Conservation (phyloP, 2,329 filamentous ascomycete species). For the Aspergillus neotritici region DNA sequence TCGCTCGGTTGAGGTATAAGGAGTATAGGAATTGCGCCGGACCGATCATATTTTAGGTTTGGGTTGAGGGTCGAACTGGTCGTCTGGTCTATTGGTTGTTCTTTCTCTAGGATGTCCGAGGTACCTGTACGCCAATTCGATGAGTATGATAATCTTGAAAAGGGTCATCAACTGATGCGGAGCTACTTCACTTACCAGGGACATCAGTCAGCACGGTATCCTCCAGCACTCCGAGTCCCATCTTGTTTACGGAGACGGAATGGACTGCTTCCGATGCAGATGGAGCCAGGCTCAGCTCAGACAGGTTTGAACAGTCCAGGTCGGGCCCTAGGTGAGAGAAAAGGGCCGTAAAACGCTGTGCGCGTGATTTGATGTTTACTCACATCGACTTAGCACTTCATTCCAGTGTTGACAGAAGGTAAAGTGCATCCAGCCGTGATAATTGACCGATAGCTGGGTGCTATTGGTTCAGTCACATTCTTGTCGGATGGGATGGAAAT, state of each 20-base stretch:
- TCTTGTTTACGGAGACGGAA: constrained; percentile 25
- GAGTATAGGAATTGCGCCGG: constrained; percentile 63
- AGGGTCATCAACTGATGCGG: too few relatives aligned
- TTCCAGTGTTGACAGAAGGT: too few relatives aligned
- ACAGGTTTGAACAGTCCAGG: too few relatives aligned
- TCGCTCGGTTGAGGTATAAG: constrained; percentile 87
- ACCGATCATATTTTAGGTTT: constrained; percentile 66
- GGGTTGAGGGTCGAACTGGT: constrained; percentile 20
- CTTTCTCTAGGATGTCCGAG: constrained; percentile 58
- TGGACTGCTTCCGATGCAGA: neutral
- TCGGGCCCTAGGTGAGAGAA: too few relatives aligned
- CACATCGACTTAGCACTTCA: too few relatives aligned
- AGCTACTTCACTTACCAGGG: constrained; percentile 58
- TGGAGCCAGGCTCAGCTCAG: neutral
- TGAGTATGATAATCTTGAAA: neutral
- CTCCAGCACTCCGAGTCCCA: constrained; percentile 71
- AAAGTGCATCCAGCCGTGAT: too few relatives aligned
- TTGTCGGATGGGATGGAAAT: too few relatives aligned
- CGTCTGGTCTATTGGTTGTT: constrained; percentile 36
- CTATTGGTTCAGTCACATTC: too few relatives aligned
- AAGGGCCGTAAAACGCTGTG: too few relatives aligned
- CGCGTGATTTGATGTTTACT: too few relatives aligned
- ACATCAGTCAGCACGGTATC: constrained; percentile 62
- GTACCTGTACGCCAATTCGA: constrained; percentile 24
- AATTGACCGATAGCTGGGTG: too few relatives aligned